Conservation (phyloP, 306 rosid genomes). For the Quercus parvula region DNA sequence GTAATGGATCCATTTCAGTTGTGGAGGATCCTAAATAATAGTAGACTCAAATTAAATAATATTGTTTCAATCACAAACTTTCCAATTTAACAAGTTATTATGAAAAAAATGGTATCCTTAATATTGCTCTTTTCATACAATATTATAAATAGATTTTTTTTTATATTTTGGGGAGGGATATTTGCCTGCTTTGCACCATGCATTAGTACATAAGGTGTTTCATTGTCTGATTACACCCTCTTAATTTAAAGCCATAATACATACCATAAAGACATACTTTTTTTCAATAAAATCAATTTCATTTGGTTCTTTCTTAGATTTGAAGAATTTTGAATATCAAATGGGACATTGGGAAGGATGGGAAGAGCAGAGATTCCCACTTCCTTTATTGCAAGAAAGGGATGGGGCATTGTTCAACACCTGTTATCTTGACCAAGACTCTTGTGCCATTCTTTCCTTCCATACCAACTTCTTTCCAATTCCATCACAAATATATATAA, state of each 20-base stretch:
- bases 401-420: conserved; percentile 63
- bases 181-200: conserved; percentile 53
- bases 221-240: conserved; percentile 40
- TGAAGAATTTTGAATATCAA: conserved; percentile 22
- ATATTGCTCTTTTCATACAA: no score
- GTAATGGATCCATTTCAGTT: no score
- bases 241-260: conserved; percentile 21
- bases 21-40: no score
- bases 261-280: background rate
- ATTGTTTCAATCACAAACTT: no score
- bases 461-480: conserved; percentile 41
- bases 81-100: no score
- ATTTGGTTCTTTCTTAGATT: conserved; percentile 7
- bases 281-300: conserved; percentile 3
- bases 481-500: conserved; percentile 9
- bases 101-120: no score
- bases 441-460: conserved; percentile 48
- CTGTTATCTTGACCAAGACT: conserved; percentile 67
- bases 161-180: conserved; percentile 17
- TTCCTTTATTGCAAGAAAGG: conserved; percentile 61
- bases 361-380: conserved; percentile 85
- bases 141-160: no score
- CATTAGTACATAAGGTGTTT: conserved; percentile 46
- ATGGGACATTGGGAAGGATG: conserved; percentile 68
- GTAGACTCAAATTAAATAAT: no score